Evolutionary conservation across 768 basidiomycete species (phyloP).

Genomic region (Tulasnella calospora): DNA sequence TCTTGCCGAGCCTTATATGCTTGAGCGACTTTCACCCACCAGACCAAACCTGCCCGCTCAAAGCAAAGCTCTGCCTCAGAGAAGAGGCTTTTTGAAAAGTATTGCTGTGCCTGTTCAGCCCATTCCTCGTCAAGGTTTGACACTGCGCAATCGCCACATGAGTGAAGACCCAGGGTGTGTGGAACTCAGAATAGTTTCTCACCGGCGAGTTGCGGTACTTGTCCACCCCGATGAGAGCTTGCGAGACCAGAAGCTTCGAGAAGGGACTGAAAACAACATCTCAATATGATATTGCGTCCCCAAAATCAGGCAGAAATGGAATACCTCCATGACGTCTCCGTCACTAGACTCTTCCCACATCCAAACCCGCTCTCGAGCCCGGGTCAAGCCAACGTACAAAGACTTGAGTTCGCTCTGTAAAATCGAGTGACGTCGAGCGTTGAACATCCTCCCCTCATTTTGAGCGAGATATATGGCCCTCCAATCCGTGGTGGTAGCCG

Average conservation of each 20-base stretch:
- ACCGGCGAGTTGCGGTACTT: slow-evolving; percentile 16
- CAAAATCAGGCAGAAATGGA: neutral
- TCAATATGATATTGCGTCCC: neutral
- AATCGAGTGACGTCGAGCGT: neutral
- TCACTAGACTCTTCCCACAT: slow-evolving; percentile 20
- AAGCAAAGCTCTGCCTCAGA: neutral
- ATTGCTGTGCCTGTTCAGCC: neutral
- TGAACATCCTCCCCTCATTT: neutral
- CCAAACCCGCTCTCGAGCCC: slow-evolving; percentile 18
- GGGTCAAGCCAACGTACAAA: slow-evolving; percentile 25
- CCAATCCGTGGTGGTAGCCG: slow-evolving; percentile 51
- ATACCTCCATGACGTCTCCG: slow-evolving; percentile 19
- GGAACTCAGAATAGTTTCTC: neutral
- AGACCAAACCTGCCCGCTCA: neutral
- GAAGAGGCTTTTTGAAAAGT: slow-evolving; percentile 10
- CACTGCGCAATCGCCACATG: neutral
- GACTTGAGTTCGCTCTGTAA: slow-evolving; percentile 23
- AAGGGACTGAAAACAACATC: neutral
- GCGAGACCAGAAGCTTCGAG: slow-evolving; percentile 11
- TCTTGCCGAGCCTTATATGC: slow-evolving; percentile 16
- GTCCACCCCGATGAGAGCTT: neutral
- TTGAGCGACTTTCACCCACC: neutral
- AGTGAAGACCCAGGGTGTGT: neutral
- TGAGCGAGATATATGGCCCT: slow-evolving; percentile 36
- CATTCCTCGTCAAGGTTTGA: neutral